Evolutionary conservation across 2,329 filamentous ascomycete species (phyloP), one percentile per base, ranked within the genome.

Genomic region (Botryotinia convoluta): DNA sequence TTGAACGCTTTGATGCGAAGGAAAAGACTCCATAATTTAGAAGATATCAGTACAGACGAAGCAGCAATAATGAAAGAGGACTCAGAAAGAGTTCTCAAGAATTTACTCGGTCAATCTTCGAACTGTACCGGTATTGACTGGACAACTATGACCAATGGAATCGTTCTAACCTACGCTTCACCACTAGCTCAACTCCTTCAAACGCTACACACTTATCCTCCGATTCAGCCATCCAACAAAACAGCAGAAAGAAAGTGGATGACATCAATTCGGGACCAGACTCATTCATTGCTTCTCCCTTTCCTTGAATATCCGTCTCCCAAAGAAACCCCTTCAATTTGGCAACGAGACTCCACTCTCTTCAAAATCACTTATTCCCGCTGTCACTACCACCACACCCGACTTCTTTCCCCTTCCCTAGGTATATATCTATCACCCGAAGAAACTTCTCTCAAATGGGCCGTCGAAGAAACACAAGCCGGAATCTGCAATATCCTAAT

Each of bases 81-180:
- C 42, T 80, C 81, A 0, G 82, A 82, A 71, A 73, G 76, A 54
- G 79, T 81, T 1, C 65, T 85, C 45, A 69, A 68, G 35, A 64
- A 75, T 73, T 37, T 78, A 6, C 70, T 82, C 4, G 69, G 79
- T 9, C 72, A 74, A 26, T 77, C 62, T 45, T 75, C 20, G 74
- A 73, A 74, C 39, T 83, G 85, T 75, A 81, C 82, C 26, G 84
- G 83, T 4, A 82, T 84, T n/a, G 83, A 86, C 73, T 87, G 85
- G 85, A 75, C 79, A 2, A 74, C 79, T 7, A 80, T 84, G n/a
- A 78, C 82, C 12, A 81, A 82, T 48, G 83, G 84, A 68, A 84
- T 86, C 60, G 82, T 85, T 59, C 81, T 82, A 71, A 79, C 79
- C 20, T 84, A 83, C 70, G 81, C 81, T 1, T 75, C 72, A 18